Base-by-base conservation (phyloP, 164 flowering plant genomes). In the Aristolochia californica region DNA sequence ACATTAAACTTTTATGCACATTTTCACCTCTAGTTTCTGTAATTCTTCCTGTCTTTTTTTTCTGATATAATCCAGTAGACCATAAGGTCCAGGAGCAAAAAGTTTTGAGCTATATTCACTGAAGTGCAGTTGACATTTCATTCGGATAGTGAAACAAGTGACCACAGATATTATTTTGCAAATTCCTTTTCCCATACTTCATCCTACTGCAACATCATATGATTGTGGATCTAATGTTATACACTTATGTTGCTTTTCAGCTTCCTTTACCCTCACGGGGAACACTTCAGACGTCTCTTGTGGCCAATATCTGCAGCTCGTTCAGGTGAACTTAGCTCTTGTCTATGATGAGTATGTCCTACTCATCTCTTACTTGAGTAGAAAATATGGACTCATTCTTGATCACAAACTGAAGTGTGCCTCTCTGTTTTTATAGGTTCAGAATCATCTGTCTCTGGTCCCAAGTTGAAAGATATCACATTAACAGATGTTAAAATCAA, bases 381-480 rank as follows among this genome's bases (percentile, higher is more conserved):
- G 20, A 18, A 12, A 1, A 25, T 45, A 11, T n/a, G 20, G 0
- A 2, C 20, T 22, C 24, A 14, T 45, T 10, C 12, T 25, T 55
- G 15, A 52, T 45, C 43, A 5, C 21, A 14, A 22, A 8, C 10
- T 47, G 13, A 17, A 47, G 50, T 47, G 50, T 17, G 14, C 25
- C 13, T 25, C n/a, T 16, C 5, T 47, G 13, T 54, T 53, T 52
- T 55, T 20, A 13, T 67, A 87, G 95, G 86, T 57, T 52, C 79
- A 26, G 82, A 84, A 73, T 75, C 81, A 62, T 73, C 88, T 26
- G 67, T 75, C 55, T 43, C 74, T 24, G 75, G 69, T 56, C 43
- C 68, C 45, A 56, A 72, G 57, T 9, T 50, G 40, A 64, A 68
- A 62, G 62, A 53, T 23, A 22, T 75, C 24, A 63, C 53, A 5